phyloP scores from a whole-genome alignment of 2,329 filamentous ascomycete species.

The Rutstroemia sydowiana region DNA sequence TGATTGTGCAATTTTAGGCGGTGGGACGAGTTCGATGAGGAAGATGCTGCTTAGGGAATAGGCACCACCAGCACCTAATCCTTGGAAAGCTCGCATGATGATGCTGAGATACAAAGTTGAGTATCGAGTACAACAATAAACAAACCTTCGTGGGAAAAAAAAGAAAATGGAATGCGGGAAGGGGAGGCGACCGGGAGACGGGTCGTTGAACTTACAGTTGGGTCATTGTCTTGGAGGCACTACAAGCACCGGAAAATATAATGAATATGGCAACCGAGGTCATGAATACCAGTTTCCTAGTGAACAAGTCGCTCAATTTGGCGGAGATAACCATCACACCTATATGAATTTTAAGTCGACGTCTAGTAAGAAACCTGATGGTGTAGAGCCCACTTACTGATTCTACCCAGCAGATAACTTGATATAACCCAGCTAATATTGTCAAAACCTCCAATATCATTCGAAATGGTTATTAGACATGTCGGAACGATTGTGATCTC shows the following conservation, averaged over 20 bases:
- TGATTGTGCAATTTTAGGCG: conserved; percentile 38
- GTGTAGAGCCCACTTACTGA: background rate
- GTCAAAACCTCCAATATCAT: background rate
- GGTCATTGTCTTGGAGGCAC: background rate
- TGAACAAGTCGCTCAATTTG: background rate
- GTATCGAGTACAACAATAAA: background rate
- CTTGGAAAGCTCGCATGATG: conserved; percentile 26
- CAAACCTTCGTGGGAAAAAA: background rate
- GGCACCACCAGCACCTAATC: conserved; percentile 41
- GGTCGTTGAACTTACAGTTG: background rate
- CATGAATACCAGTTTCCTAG: background rate
- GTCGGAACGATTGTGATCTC: background rate
- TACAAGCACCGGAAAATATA: background rate
- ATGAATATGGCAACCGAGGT: background rate
- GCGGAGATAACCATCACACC: background rate
- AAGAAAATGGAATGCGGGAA: no score
- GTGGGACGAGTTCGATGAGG: conserved; percentile 41
- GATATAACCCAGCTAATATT: background rate
- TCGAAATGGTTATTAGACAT: background rate
- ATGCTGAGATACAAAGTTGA: conserved; percentile 3
- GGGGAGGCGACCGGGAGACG: no score
- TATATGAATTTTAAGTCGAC: background rate
- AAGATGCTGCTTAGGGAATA: conserved; percentile 40
- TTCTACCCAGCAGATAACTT: background rate
- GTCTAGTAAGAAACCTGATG: background rate